Base-by-base conservation (phyloP, 164 flowering plant species). In the Malania oleifera region DNA sequence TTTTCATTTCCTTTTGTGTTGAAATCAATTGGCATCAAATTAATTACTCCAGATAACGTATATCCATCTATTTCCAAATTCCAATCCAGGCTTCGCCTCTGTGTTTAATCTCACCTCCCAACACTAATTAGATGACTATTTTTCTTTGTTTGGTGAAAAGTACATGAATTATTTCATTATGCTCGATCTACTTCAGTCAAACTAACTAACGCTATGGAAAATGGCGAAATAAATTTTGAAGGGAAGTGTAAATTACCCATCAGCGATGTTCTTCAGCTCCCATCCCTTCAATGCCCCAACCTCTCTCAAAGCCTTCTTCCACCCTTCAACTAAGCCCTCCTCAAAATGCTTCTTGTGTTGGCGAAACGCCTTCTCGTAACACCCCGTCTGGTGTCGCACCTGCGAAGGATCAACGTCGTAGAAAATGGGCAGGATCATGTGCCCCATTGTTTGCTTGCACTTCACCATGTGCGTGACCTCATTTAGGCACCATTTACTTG, bases 391-490 rank as follows among this genome's bases (percentile, higher is more conserved):
- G 11, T 61, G 39, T 37, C 50, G 17, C 1, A 61, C 49, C 25
- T 39, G 27, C 19, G 48, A 51, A 0, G 64, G 64, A 23, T 51
- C 57, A 7, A 61, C 64, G 13, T 61, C 31, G 25, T 59, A 59
- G 63, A 59, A 59, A 17, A 59, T n/a, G 6, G 63, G 63, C 19
- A 48, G 7, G 17, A 59, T 25, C 9, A 34, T 1, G n/a, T 23
- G 45, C 25, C 29, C 44, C 26, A 22, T 3, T 6, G 6, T 15
- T 7, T 12, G 48, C 40, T 34, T 34, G 54, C 46, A 35, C 34
- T 59, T 45, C 22, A 59, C 8, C 28, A 59, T 59, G 4, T 22
- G 19, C 2, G 50, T 28, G 13, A 59, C 45, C 38, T 59, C 63
- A 31, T 48, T 27, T n/a, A 59, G 63, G 46, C 63, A 59, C 63